Percentiles rank a stretch among this genome's conserved stretches.
phyloP scores from a whole-genome alignment of 345 rosid genomes.

The Populus tremula region DNA sequence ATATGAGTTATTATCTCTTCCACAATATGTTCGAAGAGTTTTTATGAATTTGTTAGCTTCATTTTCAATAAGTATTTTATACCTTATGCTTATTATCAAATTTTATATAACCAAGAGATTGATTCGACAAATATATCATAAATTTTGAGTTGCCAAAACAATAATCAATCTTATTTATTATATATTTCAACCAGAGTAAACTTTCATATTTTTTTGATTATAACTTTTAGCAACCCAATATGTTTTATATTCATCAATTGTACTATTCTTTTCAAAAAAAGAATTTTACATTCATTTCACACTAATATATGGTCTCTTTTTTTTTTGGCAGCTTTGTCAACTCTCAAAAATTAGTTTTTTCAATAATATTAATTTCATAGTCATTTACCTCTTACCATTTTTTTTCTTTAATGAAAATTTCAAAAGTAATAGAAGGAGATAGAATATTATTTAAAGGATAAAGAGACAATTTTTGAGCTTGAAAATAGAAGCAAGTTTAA shows the following conservation, averaged over 20 bases:
- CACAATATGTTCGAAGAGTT: too few species aligned
- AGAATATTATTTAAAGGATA: too few species aligned
- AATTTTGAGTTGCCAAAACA: too few species aligned
- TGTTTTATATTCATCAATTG: neutral
- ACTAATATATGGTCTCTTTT: neutral
- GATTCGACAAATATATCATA: neutral
- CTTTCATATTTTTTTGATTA: neutral
- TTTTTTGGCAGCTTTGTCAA: neutral
- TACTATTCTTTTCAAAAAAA: too few species aligned
- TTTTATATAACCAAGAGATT: neutral
- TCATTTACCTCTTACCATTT: neutral
- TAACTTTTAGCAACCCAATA: neutral
- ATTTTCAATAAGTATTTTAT: neutral
- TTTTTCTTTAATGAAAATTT: neutral
- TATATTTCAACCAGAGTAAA: neutral
- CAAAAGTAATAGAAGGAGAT: neutral
- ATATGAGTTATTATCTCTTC: too few species aligned
- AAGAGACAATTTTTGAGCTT: too few species aligned
- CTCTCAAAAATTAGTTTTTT: neutral
- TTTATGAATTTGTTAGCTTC: too few species aligned
- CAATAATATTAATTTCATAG: neutral
- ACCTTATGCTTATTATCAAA: neutral
- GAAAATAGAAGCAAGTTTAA: too few species aligned
- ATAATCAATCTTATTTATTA: too few species aligned
- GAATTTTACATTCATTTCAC: neutral